Percentiles rank a stretch among this genome's conserved stretches.
Conservation (phyloP, 129 eudicot species). For the Escallonia rubra region DNA sequence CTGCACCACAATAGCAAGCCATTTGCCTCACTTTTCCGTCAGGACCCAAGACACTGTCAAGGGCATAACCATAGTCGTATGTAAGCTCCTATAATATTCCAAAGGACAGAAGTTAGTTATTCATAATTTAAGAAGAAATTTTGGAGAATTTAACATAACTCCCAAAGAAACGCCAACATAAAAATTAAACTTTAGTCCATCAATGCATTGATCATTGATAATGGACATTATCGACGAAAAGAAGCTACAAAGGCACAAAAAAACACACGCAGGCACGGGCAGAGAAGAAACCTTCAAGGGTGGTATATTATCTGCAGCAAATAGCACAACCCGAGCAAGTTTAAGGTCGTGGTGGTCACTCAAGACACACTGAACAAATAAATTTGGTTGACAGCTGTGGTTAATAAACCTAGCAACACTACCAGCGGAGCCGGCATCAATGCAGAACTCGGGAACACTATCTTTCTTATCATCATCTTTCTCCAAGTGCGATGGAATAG, state of each 20-base stretch:
- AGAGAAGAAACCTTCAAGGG: constrained; percentile 59
- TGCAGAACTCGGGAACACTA: constrained; percentile 62
- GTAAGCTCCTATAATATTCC: constrained; percentile 59
- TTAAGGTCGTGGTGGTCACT: constrained; percentile 70
- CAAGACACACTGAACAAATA: constrained; percentile 82
- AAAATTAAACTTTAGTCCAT: too few species aligned
- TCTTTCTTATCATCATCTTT: constrained; percentile 48
- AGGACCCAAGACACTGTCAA: constrained; percentile 67
- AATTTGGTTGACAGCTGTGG: constrained; percentile 91
- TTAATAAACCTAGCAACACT: constrained; percentile 80
- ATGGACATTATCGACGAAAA: background rate
- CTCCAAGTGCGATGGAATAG: constrained; percentile 34
- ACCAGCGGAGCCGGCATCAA: constrained; percentile 77
- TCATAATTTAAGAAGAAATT: background rate
- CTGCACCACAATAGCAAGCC: constrained; percentile 75
- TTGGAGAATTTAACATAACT: too few species aligned
- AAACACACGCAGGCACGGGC: background rate
- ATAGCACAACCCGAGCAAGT: constrained; percentile 66
- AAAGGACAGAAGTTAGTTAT: background rate
- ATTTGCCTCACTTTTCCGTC: constrained; percentile 61
- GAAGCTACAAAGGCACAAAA: background rate
- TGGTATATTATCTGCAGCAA: constrained; percentile 88
- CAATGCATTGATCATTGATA: too few species aligned
- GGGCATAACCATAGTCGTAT: constrained; percentile 73
- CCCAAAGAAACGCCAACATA: too few species aligned